These are phyloP conservation scores for Sugiyamaella paludigena DNA, from an alignment of 1,139 yeast species.

Conservation along the genomic window DNA sequence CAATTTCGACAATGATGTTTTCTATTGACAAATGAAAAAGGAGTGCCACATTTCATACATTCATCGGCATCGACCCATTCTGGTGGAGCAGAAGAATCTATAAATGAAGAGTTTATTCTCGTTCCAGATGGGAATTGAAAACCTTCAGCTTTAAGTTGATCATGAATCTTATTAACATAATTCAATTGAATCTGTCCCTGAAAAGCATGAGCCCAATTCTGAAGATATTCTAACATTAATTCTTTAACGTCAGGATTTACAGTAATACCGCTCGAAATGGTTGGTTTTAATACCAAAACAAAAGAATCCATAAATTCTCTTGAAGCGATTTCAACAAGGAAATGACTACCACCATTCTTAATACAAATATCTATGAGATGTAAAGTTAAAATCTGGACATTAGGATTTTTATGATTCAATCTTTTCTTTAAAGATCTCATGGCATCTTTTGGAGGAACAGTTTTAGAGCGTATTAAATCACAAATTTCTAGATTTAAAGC, in stretches of 20 bases:
- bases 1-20: constrained; percentile 97
- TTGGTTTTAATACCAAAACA: constrained; percentile 37
- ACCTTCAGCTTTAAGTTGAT: constrained; percentile 55
- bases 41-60: constrained; percentile 88
- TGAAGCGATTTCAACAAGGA: constrained; percentile 72
- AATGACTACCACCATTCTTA: constrained; percentile 89
- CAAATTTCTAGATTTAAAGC: constrained; percentile 81
- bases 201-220: constrained; percentile 76
- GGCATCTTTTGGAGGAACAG: constrained; percentile 77
- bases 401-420: constrained; percentile 65
- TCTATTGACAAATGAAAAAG: constrained; percentile 78
- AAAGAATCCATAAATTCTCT: constrained; percentile 79
- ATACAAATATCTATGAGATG: constrained; percentile 82
- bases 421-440: constrained; percentile 81
- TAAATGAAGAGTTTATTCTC: constrained; percentile 50
- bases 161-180: constrained; percentile 64
- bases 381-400: constrained; percentile 69
- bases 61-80: constrained; percentile 97
- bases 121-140: constrained; percentile 58
- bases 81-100: constrained; percentile 92
- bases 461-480: constrained; percentile 80
- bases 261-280: constrained; percentile 21
- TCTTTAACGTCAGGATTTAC: constrained; percentile 58
- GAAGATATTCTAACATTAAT: constrained; percentile 61
- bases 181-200: constrained; percentile 64